Evolutionary conservation across 176 grass and related monocot species (phyloP), one percentile per base, ranked within the genome.

Genomic region (Zea luxurians): DNA sequence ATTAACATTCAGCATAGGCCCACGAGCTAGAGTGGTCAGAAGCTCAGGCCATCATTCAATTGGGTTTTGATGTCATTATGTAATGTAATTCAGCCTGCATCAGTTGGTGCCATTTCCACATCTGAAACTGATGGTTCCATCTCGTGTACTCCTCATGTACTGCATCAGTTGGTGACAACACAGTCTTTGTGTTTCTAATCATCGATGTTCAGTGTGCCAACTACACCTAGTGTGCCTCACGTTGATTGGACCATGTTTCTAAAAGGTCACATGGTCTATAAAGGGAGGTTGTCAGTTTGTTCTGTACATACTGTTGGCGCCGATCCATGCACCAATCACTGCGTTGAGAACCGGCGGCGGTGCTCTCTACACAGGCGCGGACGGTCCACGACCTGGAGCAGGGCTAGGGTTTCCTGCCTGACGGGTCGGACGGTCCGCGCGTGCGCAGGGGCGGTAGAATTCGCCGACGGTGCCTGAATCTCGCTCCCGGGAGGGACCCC

Each of bases 101-200:
- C 48, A 37, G 42, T 67, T 77, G 61, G 80, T 87, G 13, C 36
- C 43, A 65, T 82, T 72, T 87, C 41, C 40, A 78, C 2, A 34
- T 87, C 67, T 46, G 71, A 78, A 47, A 20, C 10, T 40, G 7
- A 78, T 59, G 59, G n/a, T 1, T 61, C 7, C 16, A 68, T 68
- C 43, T 83, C 21, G 2, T 75, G 4, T 43, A 12, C 17, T 64
- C n/a, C 27, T 27, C 27, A 27, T 27, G 43, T 66, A 59, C 15
- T 47, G n/a, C 8, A 42, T n/a, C 34, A 34, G 41, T 20, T 5
- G 15, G 17, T n/a, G 11, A 81, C 55, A 49, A 63, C 37, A 5
- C 53, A 71, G 15, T 20, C n/a, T 66, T 37, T 18, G 57, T 48
- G 41, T 45, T 52, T 79, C 37, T 83, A 52, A 73, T 66, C 10